Conservation (phyloP, 2,329 filamentous ascomycete species). For the Beauveria bassiana region DNA sequence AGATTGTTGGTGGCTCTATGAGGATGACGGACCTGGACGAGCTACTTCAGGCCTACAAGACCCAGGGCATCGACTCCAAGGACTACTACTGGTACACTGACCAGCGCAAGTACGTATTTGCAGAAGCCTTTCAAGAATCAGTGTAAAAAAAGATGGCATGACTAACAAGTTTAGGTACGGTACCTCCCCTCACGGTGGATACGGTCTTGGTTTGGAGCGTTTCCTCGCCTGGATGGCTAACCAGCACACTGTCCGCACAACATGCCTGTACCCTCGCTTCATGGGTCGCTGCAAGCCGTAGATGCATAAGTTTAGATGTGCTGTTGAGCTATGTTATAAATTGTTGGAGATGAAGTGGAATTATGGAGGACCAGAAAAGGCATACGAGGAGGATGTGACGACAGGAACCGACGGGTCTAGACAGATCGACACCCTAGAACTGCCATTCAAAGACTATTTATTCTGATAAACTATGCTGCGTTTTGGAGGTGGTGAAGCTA, state of each 20-base stretch:
- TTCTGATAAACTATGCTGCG: not conserved
- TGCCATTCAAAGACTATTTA: not conserved
- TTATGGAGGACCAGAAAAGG: not conserved
- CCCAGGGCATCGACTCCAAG: slow-evolving; percentile 74
- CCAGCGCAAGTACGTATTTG: slow-evolving; percentile 71
- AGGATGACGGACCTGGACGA: slow-evolving; percentile 89
- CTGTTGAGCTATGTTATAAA: slow-evolving; percentile 14
- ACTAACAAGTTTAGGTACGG: slow-evolving; percentile 57
- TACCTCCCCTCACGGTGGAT: slow-evolving; percentile 84
- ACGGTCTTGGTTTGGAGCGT: slow-evolving; percentile 85
- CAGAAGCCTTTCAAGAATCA: not conserved
- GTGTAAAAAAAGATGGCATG: not conserved
- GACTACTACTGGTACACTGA: slow-evolving; percentile 99
- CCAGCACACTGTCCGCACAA: slow-evolving; percentile 56
- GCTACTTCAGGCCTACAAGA: slow-evolving; percentile 79
- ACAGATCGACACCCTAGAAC: not conserved
- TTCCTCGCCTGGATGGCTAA: slow-evolving; percentile 57
- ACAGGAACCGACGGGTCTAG: not conserved
- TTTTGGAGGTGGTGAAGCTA: not conserved
- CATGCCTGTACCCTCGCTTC: slow-evolving; percentile 72
- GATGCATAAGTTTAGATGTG: slow-evolving; percentile 15
- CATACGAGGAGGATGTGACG: not conserved
- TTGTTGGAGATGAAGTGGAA: not conserved
- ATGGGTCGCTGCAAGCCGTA: slow-evolving; percentile 75
- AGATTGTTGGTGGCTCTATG: slow-evolving; percentile 96